A percentile compares a stretch with the other conserved stretches of the same genome.
Conservation (phyloP, 2,329 filamentous ascomycete genomes). For the Aspergillus ruber region DNA sequence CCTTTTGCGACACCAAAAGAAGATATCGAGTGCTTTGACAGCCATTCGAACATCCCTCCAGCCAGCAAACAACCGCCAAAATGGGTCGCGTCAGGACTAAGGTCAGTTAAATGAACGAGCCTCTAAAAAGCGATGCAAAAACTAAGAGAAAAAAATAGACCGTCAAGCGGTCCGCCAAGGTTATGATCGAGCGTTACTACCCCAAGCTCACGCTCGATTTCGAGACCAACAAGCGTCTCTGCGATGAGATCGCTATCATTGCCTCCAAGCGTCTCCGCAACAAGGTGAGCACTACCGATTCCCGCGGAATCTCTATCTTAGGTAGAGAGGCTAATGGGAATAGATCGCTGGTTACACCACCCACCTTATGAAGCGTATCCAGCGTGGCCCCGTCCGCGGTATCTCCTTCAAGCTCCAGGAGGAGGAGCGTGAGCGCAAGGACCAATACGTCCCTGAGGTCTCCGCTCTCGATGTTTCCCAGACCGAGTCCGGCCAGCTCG, state of each 20-base stretch:
- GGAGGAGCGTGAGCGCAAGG: constrained; percentile 99
- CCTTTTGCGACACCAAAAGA: constrained; percentile 10
- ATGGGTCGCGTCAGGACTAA: constrained; percentile 47
- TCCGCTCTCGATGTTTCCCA: constrained; percentile 97
- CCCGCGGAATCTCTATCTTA: neutral
- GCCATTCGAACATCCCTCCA: constrained; percentile 25
- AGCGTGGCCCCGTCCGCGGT: constrained; percentile 97
- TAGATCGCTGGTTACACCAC: constrained; percentile 98
- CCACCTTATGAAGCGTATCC: constrained; percentile 99
- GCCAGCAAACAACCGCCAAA: constrained; percentile 35
- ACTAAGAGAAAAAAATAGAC: constrained; percentile 36
- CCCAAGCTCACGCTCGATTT: constrained; percentile 98
- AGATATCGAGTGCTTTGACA: constrained; percentile 5
- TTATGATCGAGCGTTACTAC: constrained; percentile 99
- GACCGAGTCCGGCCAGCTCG: constrained; percentile 82
- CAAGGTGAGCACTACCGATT: constrained; percentile 59
- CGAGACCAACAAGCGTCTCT: constrained; percentile 99
- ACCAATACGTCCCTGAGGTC: constrained; percentile 99
- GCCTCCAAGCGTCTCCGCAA: constrained; percentile 98
- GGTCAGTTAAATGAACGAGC: neutral
- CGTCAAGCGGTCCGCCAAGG: constrained; percentile 88
- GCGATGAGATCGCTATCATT: constrained; percentile 99
- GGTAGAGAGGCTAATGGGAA: constrained; percentile 3
- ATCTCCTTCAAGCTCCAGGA: constrained; percentile 99
- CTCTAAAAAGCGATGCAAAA: neutral